Percentiles rank a stretch among this genome's conserved stretches.
Conservation (phyloP, 1,284 basidiomycete genomes). For the Apiotrichum brassicae region DNA sequence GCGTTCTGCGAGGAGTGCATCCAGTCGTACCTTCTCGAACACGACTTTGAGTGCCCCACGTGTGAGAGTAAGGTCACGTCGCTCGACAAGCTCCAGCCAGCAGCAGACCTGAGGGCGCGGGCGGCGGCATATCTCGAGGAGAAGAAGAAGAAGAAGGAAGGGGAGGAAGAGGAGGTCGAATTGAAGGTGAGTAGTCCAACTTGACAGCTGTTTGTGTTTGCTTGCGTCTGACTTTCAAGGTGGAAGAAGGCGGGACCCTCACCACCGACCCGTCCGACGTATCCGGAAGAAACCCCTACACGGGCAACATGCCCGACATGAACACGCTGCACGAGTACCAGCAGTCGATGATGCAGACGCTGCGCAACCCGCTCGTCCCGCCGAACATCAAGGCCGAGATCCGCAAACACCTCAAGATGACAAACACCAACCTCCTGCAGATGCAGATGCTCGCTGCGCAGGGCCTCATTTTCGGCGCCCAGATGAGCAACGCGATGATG, state of each 20-base stretch:
- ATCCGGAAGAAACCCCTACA: conserved; percentile 11
- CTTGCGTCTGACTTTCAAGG: too few species aligned
- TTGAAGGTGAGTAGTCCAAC: conserved; percentile 26
- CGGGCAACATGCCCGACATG: conserved; percentile 16
- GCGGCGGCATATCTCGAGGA: conserved; percentile 76
- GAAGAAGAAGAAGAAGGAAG: conserved; percentile 68
- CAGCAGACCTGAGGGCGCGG: conserved; percentile 68
- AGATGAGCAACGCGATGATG: conserved; percentile 17
- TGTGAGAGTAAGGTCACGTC: conserved; percentile 79
- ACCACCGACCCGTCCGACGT: conserved; percentile 1
- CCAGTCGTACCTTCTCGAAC: conserved; percentile 79
- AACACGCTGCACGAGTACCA: conserved; percentile 16
- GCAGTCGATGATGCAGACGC: conserved; percentile 29
- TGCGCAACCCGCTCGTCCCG: conserved; percentile 30
- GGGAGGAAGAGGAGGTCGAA: conserved; percentile 38
- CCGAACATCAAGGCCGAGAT: conserved; percentile 18
- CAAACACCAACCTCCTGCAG: conserved; percentile 35
- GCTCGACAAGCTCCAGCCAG: conserved; percentile 71
- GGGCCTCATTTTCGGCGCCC: conserved; percentile 17
- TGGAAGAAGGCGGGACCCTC: neutral
- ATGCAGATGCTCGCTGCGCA: conserved; percentile 38
- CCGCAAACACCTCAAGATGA: conserved; percentile 30
- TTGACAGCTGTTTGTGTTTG: neutral
- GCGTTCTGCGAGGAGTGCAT: conserved; percentile 94
- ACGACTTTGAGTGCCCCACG: conserved; percentile 84